A percentile compares a stretch with the other conserved stretches of the same genome.
These are phyloP conservation scores for Coprinopsis marcescibilis DNA, from an alignment of 768 basidiomycete species.

Conservation along the genomic window DNA sequence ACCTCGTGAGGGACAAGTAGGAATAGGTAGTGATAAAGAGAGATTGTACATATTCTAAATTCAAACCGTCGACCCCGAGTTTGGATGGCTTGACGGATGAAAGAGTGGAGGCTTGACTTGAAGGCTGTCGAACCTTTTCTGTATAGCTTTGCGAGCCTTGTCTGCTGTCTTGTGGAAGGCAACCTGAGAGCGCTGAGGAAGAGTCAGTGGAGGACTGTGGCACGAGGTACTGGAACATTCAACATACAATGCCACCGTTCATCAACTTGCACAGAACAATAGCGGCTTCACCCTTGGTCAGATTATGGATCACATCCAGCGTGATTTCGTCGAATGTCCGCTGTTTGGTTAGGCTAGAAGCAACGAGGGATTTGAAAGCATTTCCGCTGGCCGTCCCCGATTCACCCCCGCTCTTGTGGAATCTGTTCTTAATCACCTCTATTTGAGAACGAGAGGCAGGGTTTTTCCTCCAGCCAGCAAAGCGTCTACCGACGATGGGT, in stretches of 20 bases:
- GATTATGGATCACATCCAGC: not conserved
- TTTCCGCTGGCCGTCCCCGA: not conserved
- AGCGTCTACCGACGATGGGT: not conserved
- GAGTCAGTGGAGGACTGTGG: not conserved
- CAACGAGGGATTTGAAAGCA: not conserved
- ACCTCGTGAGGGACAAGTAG: conserved; percentile 13
- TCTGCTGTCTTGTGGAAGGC: conserved; percentile 21
- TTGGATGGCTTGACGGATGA: too few relatives aligned
- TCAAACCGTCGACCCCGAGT: too few relatives aligned
- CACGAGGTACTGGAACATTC: not conserved
- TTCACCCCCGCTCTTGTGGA: not conserved
- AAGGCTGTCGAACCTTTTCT: not conserved
- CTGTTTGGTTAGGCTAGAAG: not conserved
- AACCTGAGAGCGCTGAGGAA: not conserved
- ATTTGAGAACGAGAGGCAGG: not conserved
- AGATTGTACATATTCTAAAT: too few relatives aligned
- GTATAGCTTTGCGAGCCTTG: conserved; percentile 43
- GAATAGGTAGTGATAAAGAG: too few relatives aligned
- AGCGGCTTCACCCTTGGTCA: conserved; percentile 3
- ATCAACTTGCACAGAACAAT: conserved; percentile 1
- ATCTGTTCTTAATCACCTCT: not conserved
- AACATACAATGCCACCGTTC: not conserved
- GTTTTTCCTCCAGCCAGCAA: not conserved
- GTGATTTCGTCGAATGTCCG: not conserved
- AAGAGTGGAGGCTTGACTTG: too few relatives aligned